Evolutionary conservation across 2,329 filamentous ascomycete species (phyloP), one percentile per base, ranked within the genome.

Genomic region (Keithomyces neogunnii): DNA sequence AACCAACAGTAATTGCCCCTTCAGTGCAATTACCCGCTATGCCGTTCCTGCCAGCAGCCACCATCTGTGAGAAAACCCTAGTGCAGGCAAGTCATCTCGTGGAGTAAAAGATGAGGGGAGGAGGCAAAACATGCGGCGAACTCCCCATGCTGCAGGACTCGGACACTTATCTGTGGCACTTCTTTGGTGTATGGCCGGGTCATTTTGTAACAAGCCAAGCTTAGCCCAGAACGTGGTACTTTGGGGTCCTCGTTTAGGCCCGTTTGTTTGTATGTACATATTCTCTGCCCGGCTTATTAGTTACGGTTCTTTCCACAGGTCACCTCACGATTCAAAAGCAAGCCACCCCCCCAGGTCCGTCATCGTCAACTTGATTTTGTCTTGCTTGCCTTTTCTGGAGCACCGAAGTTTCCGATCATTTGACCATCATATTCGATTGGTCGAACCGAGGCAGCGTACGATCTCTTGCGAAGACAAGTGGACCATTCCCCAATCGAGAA

Each of bases 321-420:
- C 48, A 35, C 36, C 46, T 30, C 40, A 46, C 50, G 45, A 51
- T 51, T 60, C 58, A 61, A 59, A 60, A 61, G 56, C 59, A 56
- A 56, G 56, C 54, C 50, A 53, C 56, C 47, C 52, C 56, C 56
- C 51, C 48, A 45, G 19, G 19, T 53, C 38, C 7, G 42, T 40
- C 40, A 8, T 35, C 9, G 13, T 19, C 40, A 19, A n/a, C 19
- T 36, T 42, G 9, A 13, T 30, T 13, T 43, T 51, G 19, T n/a
- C 38, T 45, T 13, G 35, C 31, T 50, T 19, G 8, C 35, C 40
- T 46, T 7, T 45, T 51, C 43, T 38, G 45, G 30, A 47, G 7
- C 28, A 8, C 30, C 30, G 5, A 10, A 30, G 28, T 10, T 44
- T 30, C 30, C 40, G 26, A 44, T 44, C 40, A 19, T 44, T 11